These are phyloP conservation scores for Thalia dealbata DNA, from an alignment of 176 grass and related monocot genomes.

Conservation along the genomic window DNA sequence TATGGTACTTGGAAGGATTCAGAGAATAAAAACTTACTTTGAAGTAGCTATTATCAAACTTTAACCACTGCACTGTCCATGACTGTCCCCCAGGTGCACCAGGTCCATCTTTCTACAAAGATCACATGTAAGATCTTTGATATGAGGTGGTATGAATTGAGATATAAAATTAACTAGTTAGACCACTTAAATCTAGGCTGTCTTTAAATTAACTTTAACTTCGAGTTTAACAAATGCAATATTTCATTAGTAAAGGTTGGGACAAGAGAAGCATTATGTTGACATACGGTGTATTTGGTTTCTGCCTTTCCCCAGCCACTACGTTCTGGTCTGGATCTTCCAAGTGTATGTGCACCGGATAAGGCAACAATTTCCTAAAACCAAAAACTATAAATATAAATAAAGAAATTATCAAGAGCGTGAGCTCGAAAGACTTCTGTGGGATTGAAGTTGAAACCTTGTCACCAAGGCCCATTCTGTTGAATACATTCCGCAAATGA, in stretches of 20 bases:
- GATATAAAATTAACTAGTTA: too few species aligned
- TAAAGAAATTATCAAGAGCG: background rate
- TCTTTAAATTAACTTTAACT: background rate
- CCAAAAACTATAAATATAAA: background rate
- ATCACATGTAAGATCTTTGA: too few species aligned
- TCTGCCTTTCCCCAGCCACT: slow-evolving; percentile 97
- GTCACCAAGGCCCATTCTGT: slow-evolving; percentile 92
- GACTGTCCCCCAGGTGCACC: slow-evolving; percentile 94
- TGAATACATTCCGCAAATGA: slow-evolving; percentile 86
- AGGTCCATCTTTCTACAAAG: slow-evolving; percentile 70
- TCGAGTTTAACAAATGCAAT: background rate
- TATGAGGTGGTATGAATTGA: background rate
- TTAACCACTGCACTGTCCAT: slow-evolving; percentile 85
- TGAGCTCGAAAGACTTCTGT: slow-evolving; percentile 24
- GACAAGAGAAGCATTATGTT: slow-evolving; percentile 12
- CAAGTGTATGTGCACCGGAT: slow-evolving; percentile 94
- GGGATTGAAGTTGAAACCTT: slow-evolving; percentile 41
- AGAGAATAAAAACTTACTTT: slow-evolving; percentile 35
- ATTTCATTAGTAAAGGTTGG: background rate
- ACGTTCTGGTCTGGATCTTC: slow-evolving; percentile 78
- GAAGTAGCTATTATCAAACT: slow-evolving; percentile 96
- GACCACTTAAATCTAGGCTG: too few species aligned
- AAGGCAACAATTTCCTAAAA: slow-evolving; percentile 86
- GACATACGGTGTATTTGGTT: slow-evolving; percentile 89
- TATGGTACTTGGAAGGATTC: background rate